Base-by-base conservation (phyloP, 805 yeast species). In the Ogataea zsoltii region DNA sequence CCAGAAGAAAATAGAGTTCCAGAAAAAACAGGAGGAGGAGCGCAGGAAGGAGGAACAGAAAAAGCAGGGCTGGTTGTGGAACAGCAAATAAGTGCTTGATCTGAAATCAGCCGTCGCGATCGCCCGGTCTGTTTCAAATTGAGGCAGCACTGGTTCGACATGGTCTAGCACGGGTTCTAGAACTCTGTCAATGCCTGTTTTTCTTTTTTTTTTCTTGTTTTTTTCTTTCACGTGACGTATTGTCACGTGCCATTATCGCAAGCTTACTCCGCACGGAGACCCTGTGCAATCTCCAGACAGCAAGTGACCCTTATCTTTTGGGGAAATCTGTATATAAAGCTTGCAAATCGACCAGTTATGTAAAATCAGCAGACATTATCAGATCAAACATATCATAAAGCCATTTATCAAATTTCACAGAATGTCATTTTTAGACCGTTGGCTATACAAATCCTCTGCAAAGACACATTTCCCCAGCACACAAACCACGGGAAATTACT, bases 1-100 rank as follows among this genome's bases (percentile, higher is more conserved):
- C 32, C 65, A 74, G 44, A 80, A 80, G 54, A 88, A 86, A 60
- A 66, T 71, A 31, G 70, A 65, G 49, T 64, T 61, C 48, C 50
- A 66, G 48, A 21, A 21, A 21, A 21, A 21, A 9, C 68, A 70
- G 34, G 42, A 50, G 29, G 42, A 38, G 34, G 28, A 39, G 38
- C 30, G 28, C n/a, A 49, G 44, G 31, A 49, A 37, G 32, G 45
- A 40, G 35, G 42, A 37, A 39, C 36, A 23, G 12, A 42, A 46
- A 38, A 40, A 30, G 18, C 16, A 28, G 30, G 43, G 47, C 16
- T 52, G 54, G 54, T 33, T 38, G 18, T 38, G 34, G 41, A 38
- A 38, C 26, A 38, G 25, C 25, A 21, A 21, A 9, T 21, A 21
- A n/a, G n/a, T n/a, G n/a, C n/a, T n/a, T n/a, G n/a, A n/a, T n/a